Conservation (phyloP, 2,329 filamentous ascomycete species). For the Talaromyces sp. region DNA sequence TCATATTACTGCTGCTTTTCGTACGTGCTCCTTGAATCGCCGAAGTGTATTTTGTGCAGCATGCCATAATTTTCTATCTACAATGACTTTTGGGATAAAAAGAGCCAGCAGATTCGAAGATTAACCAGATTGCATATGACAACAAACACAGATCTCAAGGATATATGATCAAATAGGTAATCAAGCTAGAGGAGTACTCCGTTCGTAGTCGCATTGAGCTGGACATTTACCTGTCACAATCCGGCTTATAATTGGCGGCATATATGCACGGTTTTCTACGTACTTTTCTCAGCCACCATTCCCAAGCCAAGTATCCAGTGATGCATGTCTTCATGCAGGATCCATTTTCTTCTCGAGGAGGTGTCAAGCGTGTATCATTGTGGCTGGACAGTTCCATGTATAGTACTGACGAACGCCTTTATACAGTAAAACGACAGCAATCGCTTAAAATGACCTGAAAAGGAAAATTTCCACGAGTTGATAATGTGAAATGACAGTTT, state of each 20-base stretch:
- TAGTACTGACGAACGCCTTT: background rate
- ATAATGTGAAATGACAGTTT: background rate
- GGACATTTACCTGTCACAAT: background rate
- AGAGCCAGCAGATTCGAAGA: background rate
- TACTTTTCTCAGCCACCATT: background rate
- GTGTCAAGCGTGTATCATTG: background rate
- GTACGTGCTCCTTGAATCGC: background rate
- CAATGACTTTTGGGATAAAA: background rate
- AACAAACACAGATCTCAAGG: background rate
- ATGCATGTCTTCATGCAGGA: background rate
- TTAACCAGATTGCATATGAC: background rate
- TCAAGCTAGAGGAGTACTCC: background rate
- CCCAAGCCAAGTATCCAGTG: no score
- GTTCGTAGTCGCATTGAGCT: background rate
- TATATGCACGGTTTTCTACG: background rate
- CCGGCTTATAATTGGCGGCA: background rate
- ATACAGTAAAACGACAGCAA: background rate
- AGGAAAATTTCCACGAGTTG: background rate
- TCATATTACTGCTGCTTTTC: background rate
- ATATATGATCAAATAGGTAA: no score
- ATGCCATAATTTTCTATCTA: background rate
- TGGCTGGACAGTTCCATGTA: background rate
- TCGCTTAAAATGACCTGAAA: background rate
- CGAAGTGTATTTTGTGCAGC: background rate
- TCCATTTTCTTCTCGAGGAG: background rate